A percentile compares a stretch with the other conserved stretches of the same genome.
Conservation (phyloP, 2,329 filamentous ascomycete genomes). For the Sporothrix variecibatus region DNA sequence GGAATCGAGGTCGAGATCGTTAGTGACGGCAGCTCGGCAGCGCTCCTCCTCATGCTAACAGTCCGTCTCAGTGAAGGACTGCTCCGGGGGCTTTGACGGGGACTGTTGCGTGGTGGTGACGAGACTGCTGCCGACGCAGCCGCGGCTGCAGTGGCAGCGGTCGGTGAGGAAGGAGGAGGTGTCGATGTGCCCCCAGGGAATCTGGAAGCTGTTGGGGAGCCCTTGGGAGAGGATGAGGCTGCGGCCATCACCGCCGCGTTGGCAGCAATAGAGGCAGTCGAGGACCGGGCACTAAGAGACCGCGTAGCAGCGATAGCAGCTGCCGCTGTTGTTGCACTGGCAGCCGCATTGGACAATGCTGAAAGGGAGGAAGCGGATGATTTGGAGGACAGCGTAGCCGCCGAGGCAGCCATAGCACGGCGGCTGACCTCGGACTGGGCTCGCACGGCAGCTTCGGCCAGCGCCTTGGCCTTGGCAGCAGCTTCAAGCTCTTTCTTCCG, state of each 20-base stretch:
- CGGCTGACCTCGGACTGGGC: constrained; percentile 35
- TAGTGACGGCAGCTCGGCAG: neutral
- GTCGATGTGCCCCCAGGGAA: neutral
- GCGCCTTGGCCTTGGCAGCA: constrained; percentile 47
- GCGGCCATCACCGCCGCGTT: constrained; percentile 9
- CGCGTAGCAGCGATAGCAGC: constrained; percentile 26
- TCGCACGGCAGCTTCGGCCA: constrained; percentile 39
- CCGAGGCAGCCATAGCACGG: constrained; percentile 25
- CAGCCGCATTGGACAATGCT: constrained; percentile 8
- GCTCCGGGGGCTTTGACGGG: neutral
- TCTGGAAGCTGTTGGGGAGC: neutral
- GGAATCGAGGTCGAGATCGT: constrained; percentile 25
- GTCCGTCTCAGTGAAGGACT: neutral
- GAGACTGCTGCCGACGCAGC: neutral
- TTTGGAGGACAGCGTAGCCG: constrained; percentile 25
- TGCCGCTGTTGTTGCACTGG: neutral
- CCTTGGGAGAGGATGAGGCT: neutral
- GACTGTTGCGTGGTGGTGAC: neutral
- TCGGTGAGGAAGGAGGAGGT: neutral
- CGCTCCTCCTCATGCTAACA: neutral
- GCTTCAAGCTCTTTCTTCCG: constrained; percentile 54
- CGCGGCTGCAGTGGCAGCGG: constrained; percentile 1
- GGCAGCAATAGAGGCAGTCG: constrained; percentile 17
- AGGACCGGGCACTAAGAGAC: neutral
- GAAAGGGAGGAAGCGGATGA: constrained; percentile 25